Evolutionary conservation across 176 grass and related monocot species (phyloP).

Genomic region (Cymbopogon citratus): DNA sequence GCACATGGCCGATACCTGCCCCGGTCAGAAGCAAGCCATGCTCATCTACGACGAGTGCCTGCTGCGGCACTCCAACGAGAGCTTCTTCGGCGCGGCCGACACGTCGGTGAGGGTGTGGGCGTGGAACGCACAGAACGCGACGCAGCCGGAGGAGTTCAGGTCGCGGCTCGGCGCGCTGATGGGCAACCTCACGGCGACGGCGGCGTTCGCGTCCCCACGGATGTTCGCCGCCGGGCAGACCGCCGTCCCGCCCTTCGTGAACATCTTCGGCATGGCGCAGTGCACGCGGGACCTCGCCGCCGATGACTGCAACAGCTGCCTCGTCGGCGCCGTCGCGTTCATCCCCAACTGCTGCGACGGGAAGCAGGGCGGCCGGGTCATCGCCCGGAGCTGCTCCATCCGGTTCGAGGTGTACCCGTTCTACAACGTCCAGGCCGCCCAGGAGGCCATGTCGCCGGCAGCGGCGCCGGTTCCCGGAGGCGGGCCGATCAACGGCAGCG

Average conservation of each 20-base stretch:
- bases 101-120: fast-evolving
- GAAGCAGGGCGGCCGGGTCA: not conserved
- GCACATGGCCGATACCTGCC: not conserved
- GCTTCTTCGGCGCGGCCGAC: conserved; percentile 22
- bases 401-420: conserved; percentile 33
- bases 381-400: conserved; percentile 29
- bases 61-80: conserved; percentile 34
- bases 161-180: conserved; percentile 24
- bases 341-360: conserved; percentile 11
- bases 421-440: conserved; percentile 25
- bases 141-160: conserved; percentile 7
- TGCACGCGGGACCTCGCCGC: conserved; percentile 50
- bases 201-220: conserved; percentile 22
- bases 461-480: not conserved
- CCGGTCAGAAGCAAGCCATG: not conserved
- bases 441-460: conserved; percentile 23
- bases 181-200: conserved; percentile 11
- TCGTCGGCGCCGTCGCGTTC: fast-evolving
- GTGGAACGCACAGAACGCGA: not conserved
- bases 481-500: not conserved
- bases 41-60: conserved; percentile 31
- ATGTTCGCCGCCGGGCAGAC: conserved; percentile 23
- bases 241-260: not conserved
- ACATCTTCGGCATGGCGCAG: conserved; percentile 41
- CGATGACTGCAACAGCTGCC: conserved; percentile 37